phyloP scores from a whole-genome alignment of 768 basidiomycete genomes.

The Amanita polypyramis region DNA sequence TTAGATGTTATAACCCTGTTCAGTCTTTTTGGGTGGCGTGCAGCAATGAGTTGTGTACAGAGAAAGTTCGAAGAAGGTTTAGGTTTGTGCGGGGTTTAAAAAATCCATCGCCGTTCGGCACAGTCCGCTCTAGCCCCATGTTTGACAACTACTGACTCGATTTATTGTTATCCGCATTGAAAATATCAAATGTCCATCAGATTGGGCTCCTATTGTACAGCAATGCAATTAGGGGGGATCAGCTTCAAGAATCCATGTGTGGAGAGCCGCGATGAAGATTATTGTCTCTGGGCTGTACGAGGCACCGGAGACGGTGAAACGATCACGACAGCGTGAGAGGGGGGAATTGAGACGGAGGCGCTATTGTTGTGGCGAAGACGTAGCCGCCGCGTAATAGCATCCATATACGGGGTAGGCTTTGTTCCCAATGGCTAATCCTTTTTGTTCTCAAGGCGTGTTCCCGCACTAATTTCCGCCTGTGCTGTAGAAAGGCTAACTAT shows the following conservation, averaged over 20 bases:
- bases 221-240: neutral
- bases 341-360: conserved; percentile 1
- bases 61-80: conserved; percentile 27
- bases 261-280: neutral
- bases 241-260: neutral
- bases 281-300: neutral
- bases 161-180: too few species aligned
- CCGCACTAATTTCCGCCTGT: neutral
- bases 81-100: conserved; percentile 22
- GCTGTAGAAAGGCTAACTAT: neutral
- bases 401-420: conserved; percentile 1
- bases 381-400: neutral
- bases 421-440: conserved; percentile 5
- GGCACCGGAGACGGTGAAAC: neutral
- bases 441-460: conserved; percentile 2
- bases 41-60: conserved; percentile 29
- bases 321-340: conserved; percentile 4
- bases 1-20: conserved; percentile 13
- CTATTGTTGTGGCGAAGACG: neutral
- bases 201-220: too few species aligned
- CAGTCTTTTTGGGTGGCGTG: conserved; percentile 23
- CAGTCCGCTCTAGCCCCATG: conserved; percentile 11
- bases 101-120: conserved; percentile 15
- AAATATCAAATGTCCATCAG: neutral
- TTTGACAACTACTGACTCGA: neutral